Percentiles rank a stretch among this genome's conserved stretches.
These are phyloP conservation scores for Skeletonema potamos DNA, from an alignment of 108 stramenopile genomes.

Conservation along the genomic window DNA sequence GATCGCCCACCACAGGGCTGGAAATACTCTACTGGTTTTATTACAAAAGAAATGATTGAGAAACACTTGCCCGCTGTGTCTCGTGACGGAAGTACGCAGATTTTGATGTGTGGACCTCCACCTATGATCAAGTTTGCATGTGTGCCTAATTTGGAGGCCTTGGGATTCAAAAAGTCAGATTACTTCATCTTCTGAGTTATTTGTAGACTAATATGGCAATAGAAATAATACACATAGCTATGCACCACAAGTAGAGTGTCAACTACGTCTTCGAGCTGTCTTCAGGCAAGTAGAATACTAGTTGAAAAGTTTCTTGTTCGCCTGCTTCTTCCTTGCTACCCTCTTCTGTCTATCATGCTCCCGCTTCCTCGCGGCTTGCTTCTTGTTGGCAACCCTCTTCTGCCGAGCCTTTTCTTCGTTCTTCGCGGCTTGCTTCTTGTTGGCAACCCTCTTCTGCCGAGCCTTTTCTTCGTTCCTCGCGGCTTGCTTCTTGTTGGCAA, in stretches of 20 bases:
- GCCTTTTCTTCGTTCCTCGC: too few species aligned
- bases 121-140: conserved; percentile 99
- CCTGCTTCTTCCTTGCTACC: too few species aligned
- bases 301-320: background rate
- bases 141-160: conserved; percentile 82
- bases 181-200: conserved; percentile 86
- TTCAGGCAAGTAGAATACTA: background rate
- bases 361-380: too few species aligned
- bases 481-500: too few species aligned
- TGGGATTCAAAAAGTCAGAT: conserved; percentile 87
- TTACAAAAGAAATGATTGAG: conserved; percentile 91
- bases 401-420: too few species aligned
- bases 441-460: too few species aligned
- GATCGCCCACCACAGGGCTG: conserved; percentile 78
- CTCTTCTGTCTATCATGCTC: too few species aligned
- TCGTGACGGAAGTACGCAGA: conserved; percentile 61
- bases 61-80: conserved; percentile 58
- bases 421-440: too few species aligned
- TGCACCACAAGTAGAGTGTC: background rate
- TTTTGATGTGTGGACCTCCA: conserved; percentile 99
- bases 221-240: background rate
- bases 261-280: background rate
- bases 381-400: too few species aligned
- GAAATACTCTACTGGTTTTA: conserved; percentile 88
- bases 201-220: too few species aligned